These are phyloP conservation scores for Didymella sp. DNA, from an alignment of 2,329 filamentous ascomycete genomes.

Conservation along the genomic window DNA sequence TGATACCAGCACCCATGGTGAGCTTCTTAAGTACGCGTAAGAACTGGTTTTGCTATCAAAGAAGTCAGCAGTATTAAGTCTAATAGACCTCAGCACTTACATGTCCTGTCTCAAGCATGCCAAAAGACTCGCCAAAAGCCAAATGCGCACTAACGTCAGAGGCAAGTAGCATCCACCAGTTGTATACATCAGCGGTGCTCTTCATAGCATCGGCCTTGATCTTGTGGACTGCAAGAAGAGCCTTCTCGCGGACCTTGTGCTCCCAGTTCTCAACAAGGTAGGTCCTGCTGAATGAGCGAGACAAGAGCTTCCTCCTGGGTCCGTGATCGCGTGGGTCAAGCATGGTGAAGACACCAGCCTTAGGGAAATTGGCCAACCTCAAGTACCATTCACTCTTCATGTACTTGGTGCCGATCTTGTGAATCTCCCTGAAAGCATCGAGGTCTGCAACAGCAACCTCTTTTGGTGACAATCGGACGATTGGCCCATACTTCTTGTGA, in stretches of 20 bases:
- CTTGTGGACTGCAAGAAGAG: conserved; percentile 41
- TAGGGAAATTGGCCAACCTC: conserved; percentile 33
- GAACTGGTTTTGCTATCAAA: conserved; percentile 36
- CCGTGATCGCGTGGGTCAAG: conserved; percentile 45
- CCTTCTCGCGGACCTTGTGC: conserved; percentile 41
- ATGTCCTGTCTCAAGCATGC: conserved; percentile 48
- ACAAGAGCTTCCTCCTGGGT: conserved; percentile 45
- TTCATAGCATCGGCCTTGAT: conserved; percentile 38
- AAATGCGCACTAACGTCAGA: conserved; percentile 49
- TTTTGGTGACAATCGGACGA: conserved; percentile 41
- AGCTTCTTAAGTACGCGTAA: conserved; percentile 48
- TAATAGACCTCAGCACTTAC: conserved; percentile 29
- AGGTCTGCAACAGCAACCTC: conserved; percentile 43
- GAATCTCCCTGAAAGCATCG: conserved; percentile 39
- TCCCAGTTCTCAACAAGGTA: conserved; percentile 51
- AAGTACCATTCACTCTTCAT: conserved; percentile 41
- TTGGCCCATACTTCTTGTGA: conserved; percentile 44
- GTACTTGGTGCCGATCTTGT: conserved; percentile 40
- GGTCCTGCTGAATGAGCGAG: conserved; percentile 46
- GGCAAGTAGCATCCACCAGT: conserved; percentile 51
- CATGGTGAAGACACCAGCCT: conserved; percentile 49
- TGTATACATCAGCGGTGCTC: conserved; percentile 44
- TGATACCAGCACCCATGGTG: conserved; percentile 46
- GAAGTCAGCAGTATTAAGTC: neutral
- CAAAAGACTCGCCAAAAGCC: conserved; percentile 51